Conservation (phyloP, 2,329 filamentous ascomycete genomes). For the Ophiostoma sp. region DNA sequence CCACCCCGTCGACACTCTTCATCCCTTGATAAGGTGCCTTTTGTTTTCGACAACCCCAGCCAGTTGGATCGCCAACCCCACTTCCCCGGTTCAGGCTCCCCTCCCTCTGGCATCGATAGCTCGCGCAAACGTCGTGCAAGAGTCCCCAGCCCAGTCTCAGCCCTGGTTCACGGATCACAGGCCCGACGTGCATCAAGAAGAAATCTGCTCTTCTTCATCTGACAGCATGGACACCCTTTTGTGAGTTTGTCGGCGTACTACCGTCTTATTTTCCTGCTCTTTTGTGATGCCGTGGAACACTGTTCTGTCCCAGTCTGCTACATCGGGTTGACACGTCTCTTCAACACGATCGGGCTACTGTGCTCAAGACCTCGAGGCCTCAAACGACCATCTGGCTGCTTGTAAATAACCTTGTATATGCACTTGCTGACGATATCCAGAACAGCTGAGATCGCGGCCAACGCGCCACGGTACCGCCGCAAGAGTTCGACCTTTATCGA, state of each 20-base stretch:
- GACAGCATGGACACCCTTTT: conserved; percentile 22
- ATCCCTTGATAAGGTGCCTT: not conserved
- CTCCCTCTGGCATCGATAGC: not conserved
- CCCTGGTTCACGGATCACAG: not conserved
- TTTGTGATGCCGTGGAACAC: not conserved
- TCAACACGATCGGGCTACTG: no score
- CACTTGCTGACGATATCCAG: conserved; percentile 40
- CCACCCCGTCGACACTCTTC: not conserved
- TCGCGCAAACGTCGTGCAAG: not conserved
- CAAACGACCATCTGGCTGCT: not conserved
- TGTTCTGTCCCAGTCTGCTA: not conserved
- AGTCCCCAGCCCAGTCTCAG: not conserved
- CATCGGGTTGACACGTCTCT: not conserved
- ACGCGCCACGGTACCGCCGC: conserved; percentile 80
- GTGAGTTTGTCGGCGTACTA: conserved; percentile 16
- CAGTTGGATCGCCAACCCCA: not conserved
- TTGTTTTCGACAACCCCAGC: not conserved
- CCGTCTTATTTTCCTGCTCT: not conserved
- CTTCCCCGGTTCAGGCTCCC: not conserved
- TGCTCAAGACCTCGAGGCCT: not conserved
- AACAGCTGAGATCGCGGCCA: conserved; percentile 86
- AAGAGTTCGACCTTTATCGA: conserved; percentile 96
- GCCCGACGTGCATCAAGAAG: not conserved
- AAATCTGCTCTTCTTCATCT: not conserved
- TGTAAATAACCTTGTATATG: not conserved